Evolutionary conservation across 345 rosid genomes (phyloP), one percentile per base, ranked within the genome.

Genomic region (Lepidium sativum): DNA sequence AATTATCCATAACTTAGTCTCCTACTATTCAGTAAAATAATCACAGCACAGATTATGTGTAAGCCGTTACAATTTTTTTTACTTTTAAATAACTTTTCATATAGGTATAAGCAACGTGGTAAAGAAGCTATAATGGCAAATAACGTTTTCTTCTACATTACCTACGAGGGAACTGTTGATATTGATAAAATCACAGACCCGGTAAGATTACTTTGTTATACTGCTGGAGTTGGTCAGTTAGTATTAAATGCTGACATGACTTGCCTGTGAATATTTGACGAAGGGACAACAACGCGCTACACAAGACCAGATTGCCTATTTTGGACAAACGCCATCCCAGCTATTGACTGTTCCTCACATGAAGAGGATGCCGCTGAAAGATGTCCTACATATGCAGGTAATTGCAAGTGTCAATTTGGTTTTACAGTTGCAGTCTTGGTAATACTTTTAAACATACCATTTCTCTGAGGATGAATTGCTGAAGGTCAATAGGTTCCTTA

Each of bases 281-380:
- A 74, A 94, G 99, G 89, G 72, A 71, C 99, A 88, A 73, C 99
- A 86, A 65, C 89, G 76, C 29, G 92, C 97, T 58, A 86, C 88
- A 0, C 99, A 94, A 86, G 99, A 94, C 79, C 97, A 94, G 79
- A 94, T 94, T 49, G 92, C 99, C 73, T 91, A 94, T 80, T 94
- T 94, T 78, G 99, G 97, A 69, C 99, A 94, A 73, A 94, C 99
- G 23, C 97, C 99, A 66, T 94, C 97, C 71, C 97, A 91, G 77
- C 97, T 94, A 63, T 78, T 91, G 29, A 86, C 84, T 32, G 80
- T 78, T 43, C 97, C 99, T 69, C 97, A 94, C 80, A 63, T 80
- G 84, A 91, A 85, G 68, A 81, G 77, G 77, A 83, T 84, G 87
- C 91, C 94, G 15, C 69, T 86, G 57, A 74, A 86, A 42, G 95